Percentiles rank a stretch among this genome's conserved stretches.
phyloP scores from a whole-genome alignment of 164 flowering plant species.

The Saururus chinensis region DNA sequence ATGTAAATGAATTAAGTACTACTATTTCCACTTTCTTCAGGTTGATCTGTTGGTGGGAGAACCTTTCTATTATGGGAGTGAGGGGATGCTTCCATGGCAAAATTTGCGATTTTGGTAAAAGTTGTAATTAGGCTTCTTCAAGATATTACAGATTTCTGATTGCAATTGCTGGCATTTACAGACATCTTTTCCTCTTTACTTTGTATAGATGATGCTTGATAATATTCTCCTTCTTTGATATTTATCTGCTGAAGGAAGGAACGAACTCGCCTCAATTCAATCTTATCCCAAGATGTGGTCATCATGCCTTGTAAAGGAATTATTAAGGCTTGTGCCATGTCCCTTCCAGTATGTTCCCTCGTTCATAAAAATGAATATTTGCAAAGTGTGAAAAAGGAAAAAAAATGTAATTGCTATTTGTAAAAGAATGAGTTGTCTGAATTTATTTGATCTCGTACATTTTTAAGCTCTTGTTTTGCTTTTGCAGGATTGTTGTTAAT shows the following conservation, averaged over 20 bases:
- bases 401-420: background rate
- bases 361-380: background rate
- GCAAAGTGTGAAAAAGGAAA: background rate
- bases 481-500: too few species aligned
- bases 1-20: background rate
- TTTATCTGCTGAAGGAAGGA: conserved; percentile 53
- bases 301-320: conserved; percentile 84
- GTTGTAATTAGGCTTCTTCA: background rate
- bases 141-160: background rate
- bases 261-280: conserved; percentile 47
- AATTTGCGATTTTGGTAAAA: conserved; percentile 80
- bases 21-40: conserved; percentile 21
- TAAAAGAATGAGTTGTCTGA: background rate
- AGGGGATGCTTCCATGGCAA: conserved; percentile 86
- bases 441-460: too few species aligned
- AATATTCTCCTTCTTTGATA: background rate
- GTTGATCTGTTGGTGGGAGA: conserved; percentile 73
- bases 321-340: conserved; percentile 84
- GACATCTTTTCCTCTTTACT: too few species aligned
- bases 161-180: too few species aligned
- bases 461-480: too few species aligned
- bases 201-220: too few species aligned
- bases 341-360: conserved; percentile 60
- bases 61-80: conserved; percentile 74
- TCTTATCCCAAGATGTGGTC: conserved; percentile 51